Evolutionary conservation across 2,329 filamentous ascomycete species (phyloP).

Genomic region (Xenoacremonium recifei): DNA sequence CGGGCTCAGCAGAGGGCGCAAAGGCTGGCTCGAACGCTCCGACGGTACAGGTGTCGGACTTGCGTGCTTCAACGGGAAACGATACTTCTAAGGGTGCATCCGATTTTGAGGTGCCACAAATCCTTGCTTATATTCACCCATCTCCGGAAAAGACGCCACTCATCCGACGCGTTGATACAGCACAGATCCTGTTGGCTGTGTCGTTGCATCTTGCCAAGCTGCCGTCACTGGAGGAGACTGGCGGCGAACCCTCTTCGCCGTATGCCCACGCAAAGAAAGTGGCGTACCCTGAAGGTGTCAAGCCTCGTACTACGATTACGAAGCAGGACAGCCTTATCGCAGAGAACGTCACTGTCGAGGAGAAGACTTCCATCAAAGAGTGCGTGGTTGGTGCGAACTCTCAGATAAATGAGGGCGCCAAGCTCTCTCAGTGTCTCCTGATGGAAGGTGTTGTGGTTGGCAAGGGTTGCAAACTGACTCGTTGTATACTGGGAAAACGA

Average conservation of each 20-base stretch:
- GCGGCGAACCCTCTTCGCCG: conserved; percentile 58
- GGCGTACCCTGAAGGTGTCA: conserved; percentile 79
- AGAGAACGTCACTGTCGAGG: conserved; percentile 85
- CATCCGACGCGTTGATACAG: conserved; percentile 85
- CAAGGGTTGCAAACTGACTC: conserved; percentile 79
- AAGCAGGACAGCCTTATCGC: conserved; percentile 79
- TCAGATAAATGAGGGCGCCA: conserved; percentile 81
- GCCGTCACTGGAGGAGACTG: conserved; percentile 65
- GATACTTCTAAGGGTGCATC: conserved; percentile 11
- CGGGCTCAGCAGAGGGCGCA: too few species aligned
- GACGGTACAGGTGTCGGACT: conserved; percentile 1
- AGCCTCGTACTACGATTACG: conserved; percentile 77
- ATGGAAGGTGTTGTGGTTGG: conserved; percentile 92
- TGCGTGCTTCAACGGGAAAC: conserved; percentile 4
- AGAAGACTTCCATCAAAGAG: conserved; percentile 90
- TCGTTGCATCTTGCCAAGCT: conserved; percentile 87
- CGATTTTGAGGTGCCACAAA: conserved; percentile 57
- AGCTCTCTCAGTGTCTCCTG: conserved; percentile 80
- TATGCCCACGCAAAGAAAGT: conserved; percentile 80
- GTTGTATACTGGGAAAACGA: conserved; percentile 80
- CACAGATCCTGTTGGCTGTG: conserved; percentile 74
- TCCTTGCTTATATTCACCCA: conserved; percentile 81
- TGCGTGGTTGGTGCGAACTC: conserved; percentile 85
- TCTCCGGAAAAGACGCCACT: conserved; percentile 54
- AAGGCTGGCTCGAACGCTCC: neutral